These are phyloP conservation scores for Calocybe indica DNA, from an alignment of 768 basidiomycete genomes.

Conservation along the genomic window DNA sequence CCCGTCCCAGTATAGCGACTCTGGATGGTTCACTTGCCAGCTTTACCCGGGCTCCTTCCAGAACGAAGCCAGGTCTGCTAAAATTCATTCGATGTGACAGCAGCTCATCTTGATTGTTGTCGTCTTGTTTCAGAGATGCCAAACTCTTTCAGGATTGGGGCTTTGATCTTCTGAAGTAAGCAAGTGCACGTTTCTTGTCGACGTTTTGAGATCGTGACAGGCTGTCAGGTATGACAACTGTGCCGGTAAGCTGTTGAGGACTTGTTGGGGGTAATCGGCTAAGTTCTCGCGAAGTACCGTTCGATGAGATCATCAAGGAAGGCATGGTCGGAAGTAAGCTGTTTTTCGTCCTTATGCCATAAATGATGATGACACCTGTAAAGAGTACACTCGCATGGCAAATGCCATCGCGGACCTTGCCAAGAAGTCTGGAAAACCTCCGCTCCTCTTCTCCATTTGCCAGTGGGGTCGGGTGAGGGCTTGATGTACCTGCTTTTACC, in stretches of 20 bases:
- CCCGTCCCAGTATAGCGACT: slow-evolving; percentile 43
- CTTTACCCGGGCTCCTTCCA: slow-evolving; percentile 60
- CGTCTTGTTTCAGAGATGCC: slow-evolving; percentile 33
- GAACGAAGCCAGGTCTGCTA: slow-evolving; percentile 31
- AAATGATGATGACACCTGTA: background rate
- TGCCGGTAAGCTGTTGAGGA: slow-evolving; percentile 28
- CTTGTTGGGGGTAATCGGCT: background rate
- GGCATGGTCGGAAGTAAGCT: slow-evolving; percentile 52
- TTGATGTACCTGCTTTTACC: background rate
- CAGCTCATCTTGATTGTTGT: slow-evolving; percentile 1
- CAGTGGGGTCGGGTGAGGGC: slow-evolving; percentile 58
- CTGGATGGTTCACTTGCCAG: slow-evolving; percentile 66
- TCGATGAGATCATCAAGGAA: slow-evolving; percentile 48
- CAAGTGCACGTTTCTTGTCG: background rate
- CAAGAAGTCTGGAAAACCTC: slow-evolving; percentile 34
- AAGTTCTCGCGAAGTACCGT: slow-evolving; percentile 35
- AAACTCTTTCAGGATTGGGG: slow-evolving; percentile 59
- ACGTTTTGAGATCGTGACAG: background rate
- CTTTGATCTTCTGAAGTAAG: slow-evolving; percentile 60
- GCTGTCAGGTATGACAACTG: slow-evolving; percentile 37
- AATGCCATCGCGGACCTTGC: slow-evolving; percentile 49
- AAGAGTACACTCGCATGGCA: slow-evolving; percentile 52
- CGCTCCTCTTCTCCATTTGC: slow-evolving; percentile 55
- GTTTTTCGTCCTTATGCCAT: background rate
- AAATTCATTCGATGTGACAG: background rate